Evolutionary conservation across 139 green algal species (phyloP), one percentile per base, ranked within the genome.

Genomic region (Edaphochlamys debaryana): DNA sequence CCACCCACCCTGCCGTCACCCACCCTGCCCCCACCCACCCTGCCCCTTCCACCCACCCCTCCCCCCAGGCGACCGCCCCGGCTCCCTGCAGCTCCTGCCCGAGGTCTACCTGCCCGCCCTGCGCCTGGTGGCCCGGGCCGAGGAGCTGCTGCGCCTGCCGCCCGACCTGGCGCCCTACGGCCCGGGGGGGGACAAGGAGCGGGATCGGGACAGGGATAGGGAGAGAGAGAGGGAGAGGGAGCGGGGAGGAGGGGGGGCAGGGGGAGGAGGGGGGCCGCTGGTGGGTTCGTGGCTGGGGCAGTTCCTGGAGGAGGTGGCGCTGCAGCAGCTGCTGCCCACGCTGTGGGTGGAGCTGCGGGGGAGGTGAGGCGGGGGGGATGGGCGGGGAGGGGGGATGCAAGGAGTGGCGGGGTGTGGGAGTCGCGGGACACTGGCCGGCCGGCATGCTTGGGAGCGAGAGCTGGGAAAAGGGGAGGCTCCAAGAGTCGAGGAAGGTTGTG

Each of bases 261-360:
- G n/a, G 13, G 29, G 11, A 7, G n/a, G 62, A 3, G 62, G 62
- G 8, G 62, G n/a, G 7, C 11, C 60, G 7, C 34, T 81, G 60
- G 75, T 81, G 75, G 40, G 13, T 60, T 72, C 60, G 60, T 81
- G 75, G 75, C 60, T 81, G 40, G 36, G 25, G n/a, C 19, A 34
- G 37, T 72, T 41, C 29, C 75, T 81, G 75, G 75, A 81, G 27
- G 60, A 81, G 60, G 75, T 81, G 75, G 75, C 64, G 48, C 75
- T 81, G 60, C 60, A 81, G 75, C 75, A 81, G 42, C 94, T 96
- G 64, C 80, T 96, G 86, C 93, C 93, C 19, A 82, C 87, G 25
- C 82, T 93, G 5, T 94, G 92, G 78, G 87, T 96, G 56, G 86
- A 92, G 77, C 67, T 90, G 66, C 58, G 86, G 11, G 80, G 85